Base-by-base conservation (phyloP, 192 early-diverging fungal species). In the Allomyces javanicus region DNA sequence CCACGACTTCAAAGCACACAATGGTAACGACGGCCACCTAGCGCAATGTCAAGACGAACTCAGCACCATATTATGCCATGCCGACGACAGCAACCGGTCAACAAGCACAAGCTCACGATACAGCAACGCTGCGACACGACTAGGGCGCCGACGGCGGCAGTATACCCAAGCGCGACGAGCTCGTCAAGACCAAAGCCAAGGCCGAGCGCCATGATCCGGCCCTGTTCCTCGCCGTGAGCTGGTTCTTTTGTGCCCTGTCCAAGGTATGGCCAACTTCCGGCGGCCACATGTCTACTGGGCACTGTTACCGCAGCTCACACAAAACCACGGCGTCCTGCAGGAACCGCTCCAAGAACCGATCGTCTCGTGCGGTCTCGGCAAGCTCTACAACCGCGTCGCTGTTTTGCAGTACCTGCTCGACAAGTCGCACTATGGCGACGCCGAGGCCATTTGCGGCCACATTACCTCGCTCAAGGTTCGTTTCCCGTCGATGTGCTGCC, bases 91-190 rank as follows among this genome's bases (percentile, higher is more conserved):
- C 33, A 9, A 40, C n/a, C n/a, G n/a, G 33, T 40, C 33, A 40
- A 9, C 5, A 9, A 40, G 9, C 33, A 40, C 33, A 3, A 40
- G 33, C 33, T 40, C 33, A 40, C 33, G 33, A 40, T 40, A 7
- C 0, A 40, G 4, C 33, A 9, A 40, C 33, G 33, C n/a, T n/a
- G n/a, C n/a, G 5, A 40, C 3, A 40, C 33, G 33, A 40, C 33
- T 40, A 40, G 86, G 84, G 88, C 73, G 83, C 88, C 71, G 91
- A 92, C 72, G 91, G 90, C 69, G 90, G 91, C 62, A 85, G 82
- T n/a, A 93, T 93, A 74, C 91, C 90, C 61, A 84, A 82, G 71
- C 76, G 91, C 26, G 79, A 85, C 68, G 91, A 92, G 68, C 82
- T 93, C 25, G 88, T 93, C 66, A 91, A 88, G 75, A 82, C 85